phyloP scores from a whole-genome alignment of 192 early-diverging fungal genomes.

The Lunasporangiospora selenospora region DNA sequence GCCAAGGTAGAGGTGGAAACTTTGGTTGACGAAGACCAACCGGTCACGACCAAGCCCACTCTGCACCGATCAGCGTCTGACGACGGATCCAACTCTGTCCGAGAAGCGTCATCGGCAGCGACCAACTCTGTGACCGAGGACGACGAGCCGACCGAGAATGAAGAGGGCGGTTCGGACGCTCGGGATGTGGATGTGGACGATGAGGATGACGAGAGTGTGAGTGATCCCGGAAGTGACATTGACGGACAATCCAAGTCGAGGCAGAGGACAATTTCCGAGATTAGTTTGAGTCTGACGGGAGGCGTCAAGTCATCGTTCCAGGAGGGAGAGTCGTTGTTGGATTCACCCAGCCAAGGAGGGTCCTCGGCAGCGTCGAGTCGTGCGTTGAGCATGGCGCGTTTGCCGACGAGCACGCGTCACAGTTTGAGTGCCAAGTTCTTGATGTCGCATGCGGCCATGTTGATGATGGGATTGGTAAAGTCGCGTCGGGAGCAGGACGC shows the following conservation, averaged over 20 bases:
- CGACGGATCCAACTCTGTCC: too few species aligned
- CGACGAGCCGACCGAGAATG: constrained; percentile 3
- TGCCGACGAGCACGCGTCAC: neutral
- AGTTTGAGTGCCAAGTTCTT: constrained; percentile 40
- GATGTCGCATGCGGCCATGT: constrained; percentile 18
- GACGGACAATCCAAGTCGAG: neutral
- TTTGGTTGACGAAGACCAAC: neutral
- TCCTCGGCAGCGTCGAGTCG: constrained; percentile 1
- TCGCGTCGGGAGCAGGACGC: neutral
- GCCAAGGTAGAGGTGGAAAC: neutral
- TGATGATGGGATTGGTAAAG: constrained; percentile 12
- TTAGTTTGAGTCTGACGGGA: neutral
- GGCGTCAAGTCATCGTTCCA: neutral
- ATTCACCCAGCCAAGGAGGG: constrained; percentile 9
- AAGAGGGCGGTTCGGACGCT: neutral
- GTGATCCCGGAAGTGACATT: constrained; percentile 33
- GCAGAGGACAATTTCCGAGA: constrained; percentile 1
- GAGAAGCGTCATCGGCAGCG: too few species aligned
- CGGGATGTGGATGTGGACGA: constrained; percentile 20
- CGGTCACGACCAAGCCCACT: neutral
- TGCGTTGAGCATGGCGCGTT: constrained; percentile 6
- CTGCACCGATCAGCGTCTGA: neutral
- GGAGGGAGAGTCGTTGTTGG: constrained; percentile 21
- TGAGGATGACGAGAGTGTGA: constrained; percentile 29
- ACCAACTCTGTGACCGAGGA: constrained; percentile 13